Base-by-base conservation (phyloP, 352 stramenopile genomes). In the Plasmopara muralis region DNA sequence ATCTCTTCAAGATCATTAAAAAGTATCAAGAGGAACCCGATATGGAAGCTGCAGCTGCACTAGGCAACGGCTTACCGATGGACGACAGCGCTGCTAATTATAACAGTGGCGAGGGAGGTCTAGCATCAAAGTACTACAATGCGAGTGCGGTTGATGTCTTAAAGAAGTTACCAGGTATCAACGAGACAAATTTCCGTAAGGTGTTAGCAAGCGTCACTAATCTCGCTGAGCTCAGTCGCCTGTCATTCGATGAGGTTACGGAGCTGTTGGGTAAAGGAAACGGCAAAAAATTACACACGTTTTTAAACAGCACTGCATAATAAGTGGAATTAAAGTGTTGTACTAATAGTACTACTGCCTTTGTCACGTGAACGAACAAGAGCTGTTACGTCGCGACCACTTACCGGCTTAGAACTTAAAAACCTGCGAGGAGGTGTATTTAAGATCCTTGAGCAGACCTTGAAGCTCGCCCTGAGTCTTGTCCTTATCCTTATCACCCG, bases 161-260 rank as follows among this genome's bases (percentile, higher is more conserved):
- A 14, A 84, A 97, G 43, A 85, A 95, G 48, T 72, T 99, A 41
- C 96, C 96, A 3, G 96, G 96, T n/a, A 88, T 99, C 53, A 98
- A 85, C 49, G 76, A 93, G 37, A 73, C 96, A 57, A 98, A 98
- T 70, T 93, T 83, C 53, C 68, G 85, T 28, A 82, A 83, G 33
- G 67, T 98, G 15, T 49, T 93, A 10, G 55, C 60, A 13, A 75
- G 70, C 12, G 80, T 93, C 45, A 63, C 73, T 38, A 90, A 71
- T 48, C 64, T 97, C 7, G 80, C 81, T 1, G 80, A 92, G 25
- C 73, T 97, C 12, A 89, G 72, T 28, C 54, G 47, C n/a, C 53
- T 87, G 47, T 64, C 65, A n/a, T 57, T 87, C 37, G 67, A 84
- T 16, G 68, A 89, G 28, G 59, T 95, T 18, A 72, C 57, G n/a